A percentile compares a stretch with the other conserved stretches of the same genome.
Evolutionary conservation across 352 stramenopile species (phyloP).

Genomic region (Halophytophthora polymorphica): DNA sequence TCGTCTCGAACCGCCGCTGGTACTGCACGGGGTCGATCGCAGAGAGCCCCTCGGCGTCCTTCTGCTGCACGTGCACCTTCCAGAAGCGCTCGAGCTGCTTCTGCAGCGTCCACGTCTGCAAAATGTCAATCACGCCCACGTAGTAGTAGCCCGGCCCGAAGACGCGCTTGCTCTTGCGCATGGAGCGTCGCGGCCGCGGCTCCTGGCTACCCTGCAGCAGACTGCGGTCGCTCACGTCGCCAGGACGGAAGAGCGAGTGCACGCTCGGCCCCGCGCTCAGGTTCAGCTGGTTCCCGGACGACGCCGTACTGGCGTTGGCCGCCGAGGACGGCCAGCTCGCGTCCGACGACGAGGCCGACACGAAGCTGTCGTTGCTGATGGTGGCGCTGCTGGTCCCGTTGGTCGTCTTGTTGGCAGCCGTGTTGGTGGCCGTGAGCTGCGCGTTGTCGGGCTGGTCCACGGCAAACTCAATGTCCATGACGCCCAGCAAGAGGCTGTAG

Average conservation of each 20-base stretch:
- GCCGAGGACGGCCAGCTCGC: slow-evolving; percentile 19
- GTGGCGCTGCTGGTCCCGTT: slow-evolving; percentile 7
- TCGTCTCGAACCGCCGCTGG: slow-evolving; percentile 78
- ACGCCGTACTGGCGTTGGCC: slow-evolving; percentile 12
- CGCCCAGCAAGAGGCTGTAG: slow-evolving; percentile 86
- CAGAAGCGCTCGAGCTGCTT: slow-evolving; percentile 82
- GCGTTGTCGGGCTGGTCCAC: slow-evolving; percentile 52
- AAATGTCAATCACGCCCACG: slow-evolving; percentile 89
- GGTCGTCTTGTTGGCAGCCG: slow-evolving; percentile 9
- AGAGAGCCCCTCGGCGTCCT: slow-evolving; percentile 72
- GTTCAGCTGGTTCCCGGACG: slow-evolving; percentile 15
- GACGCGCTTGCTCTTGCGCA: slow-evolving; percentile 74
- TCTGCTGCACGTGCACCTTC: slow-evolving; percentile 74
- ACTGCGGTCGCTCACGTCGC: slow-evolving; percentile 2
- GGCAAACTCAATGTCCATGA: slow-evolving; percentile 81
- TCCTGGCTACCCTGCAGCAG: slow-evolving; percentile 6
- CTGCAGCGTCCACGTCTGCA: slow-evolving; percentile 86
- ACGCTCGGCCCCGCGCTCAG: slow-evolving; percentile 23
- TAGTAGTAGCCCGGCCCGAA: slow-evolving; percentile 88
- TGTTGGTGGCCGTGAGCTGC: slow-evolving; percentile 19
- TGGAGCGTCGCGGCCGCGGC: slow-evolving; percentile 36
- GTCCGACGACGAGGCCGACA: slow-evolving; percentile 30
- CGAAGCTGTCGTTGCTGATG: slow-evolving; percentile 39
- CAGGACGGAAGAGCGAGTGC: slow-evolving; percentile 29
- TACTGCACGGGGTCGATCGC: slow-evolving; percentile 79